Percentiles rank a stretch among this genome's conserved stretches.
These are phyloP conservation scores for Moelleriella libera DNA, from an alignment of 2,329 filamentous ascomycete genomes.

Conservation along the genomic window DNA sequence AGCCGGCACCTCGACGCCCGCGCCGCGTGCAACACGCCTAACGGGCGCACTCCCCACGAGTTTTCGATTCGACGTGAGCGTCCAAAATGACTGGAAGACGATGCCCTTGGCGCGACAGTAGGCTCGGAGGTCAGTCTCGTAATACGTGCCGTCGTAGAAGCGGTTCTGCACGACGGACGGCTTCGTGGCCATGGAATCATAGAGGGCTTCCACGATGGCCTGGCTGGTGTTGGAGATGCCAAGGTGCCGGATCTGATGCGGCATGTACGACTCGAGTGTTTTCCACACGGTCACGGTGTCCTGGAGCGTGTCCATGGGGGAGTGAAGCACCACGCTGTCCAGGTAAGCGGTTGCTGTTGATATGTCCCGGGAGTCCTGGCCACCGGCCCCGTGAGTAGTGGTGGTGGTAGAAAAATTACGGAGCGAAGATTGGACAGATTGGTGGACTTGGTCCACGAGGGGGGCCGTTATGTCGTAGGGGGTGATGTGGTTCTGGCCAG, in stretches of 20 bases:
- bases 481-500: conserved; percentile 44
- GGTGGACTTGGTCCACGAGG: conserved; percentile 49
- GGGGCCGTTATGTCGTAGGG: conserved; percentile 48
- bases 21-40: conserved; percentile 26
- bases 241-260: conserved; percentile 46
- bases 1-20: conserved; percentile 20
- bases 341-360: conserved; percentile 29
- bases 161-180: conserved; percentile 61
- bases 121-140: conserved; percentile 44
- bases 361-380: no score
- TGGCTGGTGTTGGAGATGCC: conserved; percentile 67
- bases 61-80: conserved; percentile 29
- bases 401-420: conserved; percentile 37
- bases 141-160: conserved; percentile 46
- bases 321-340: conserved; percentile 63
- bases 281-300: conserved; percentile 52
- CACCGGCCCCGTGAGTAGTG: conserved; percentile 1
- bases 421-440: conserved; percentile 55
- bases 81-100: conserved; percentile 41
- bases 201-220: conserved; percentile 37
- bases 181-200: conserved; percentile 23
- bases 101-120: conserved; percentile 28
- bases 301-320: conserved; percentile 28
- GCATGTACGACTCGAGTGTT: conserved; percentile 52
- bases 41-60: conserved; percentile 31